Conservation (phyloP, 2,329 filamentous ascomycete genomes). For the Lachnellula suecica region DNA sequence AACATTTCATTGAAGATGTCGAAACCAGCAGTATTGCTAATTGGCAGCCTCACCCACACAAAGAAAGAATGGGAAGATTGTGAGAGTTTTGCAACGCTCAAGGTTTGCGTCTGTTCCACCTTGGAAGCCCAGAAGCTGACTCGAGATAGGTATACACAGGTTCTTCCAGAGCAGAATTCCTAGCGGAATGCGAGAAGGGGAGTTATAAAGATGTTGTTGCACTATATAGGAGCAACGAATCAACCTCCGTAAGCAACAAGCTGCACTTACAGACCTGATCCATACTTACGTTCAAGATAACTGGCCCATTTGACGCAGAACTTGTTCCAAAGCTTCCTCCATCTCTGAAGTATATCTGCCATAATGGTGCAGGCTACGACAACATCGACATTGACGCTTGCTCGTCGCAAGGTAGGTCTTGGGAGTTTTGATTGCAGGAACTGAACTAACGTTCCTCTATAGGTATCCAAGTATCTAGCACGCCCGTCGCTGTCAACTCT, state of each 20-base stretch:
- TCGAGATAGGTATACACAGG: conserved; percentile 34
- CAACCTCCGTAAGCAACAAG: conserved; percentile 43
- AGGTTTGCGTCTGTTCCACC: conserved; percentile 15
- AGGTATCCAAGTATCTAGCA: conserved; percentile 70
- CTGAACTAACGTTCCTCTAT: conserved; percentile 24
- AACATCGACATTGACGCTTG: conserved; percentile 73
- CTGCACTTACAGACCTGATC: neutral
- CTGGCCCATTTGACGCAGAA: conserved; percentile 69
- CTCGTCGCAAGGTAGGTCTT: conserved; percentile 37
- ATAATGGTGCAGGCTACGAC: conserved; percentile 78
- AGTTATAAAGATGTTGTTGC: conserved; percentile 62
- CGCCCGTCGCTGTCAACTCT: conserved; percentile 73
- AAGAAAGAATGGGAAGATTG: conserved; percentile 28
- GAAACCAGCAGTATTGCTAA: conserved; percentile 24
- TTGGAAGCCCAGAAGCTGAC: neutral
- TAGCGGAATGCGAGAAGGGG: conserved; percentile 64
- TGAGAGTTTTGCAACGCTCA: conserved; percentile 22
- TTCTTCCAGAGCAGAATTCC: conserved; percentile 62
- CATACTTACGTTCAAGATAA: conserved; percentile 40
- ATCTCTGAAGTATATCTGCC: conserved; percentile 55
- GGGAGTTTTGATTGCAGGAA: neutral
- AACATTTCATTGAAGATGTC: conserved; percentile 5
- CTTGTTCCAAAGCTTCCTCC: conserved; percentile 56
- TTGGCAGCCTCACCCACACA: conserved; percentile 25
- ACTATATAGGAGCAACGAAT: conserved; percentile 70